Evolutionary conservation across 2,329 filamentous ascomycete genomes (phyloP), one percentile per base, ranked within the genome.

Genomic region (Stachybotrys elegans): DNA sequence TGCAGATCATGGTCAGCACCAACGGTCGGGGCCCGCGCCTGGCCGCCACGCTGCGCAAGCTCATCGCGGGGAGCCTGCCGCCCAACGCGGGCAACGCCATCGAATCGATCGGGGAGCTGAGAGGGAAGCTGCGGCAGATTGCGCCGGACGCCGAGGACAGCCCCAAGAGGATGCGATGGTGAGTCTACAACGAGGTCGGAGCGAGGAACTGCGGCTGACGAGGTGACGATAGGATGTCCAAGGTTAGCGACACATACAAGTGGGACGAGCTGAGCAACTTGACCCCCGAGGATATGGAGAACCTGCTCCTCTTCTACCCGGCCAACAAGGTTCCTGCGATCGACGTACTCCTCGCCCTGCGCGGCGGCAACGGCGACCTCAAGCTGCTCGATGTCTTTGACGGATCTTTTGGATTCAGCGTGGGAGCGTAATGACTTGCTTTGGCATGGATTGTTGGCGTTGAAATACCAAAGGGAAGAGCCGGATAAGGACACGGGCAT

Each of bases 1-100:
- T 98, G 48, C 93, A 98, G 71, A 85, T 98, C 58, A 98, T 98
- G 93, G 92, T 98, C 55, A 94, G 88, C 70, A 98, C 93, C 27
- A 98, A 97, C 63, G 93, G 93, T 42, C 96, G 95, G 62, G 93
- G 93, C 0, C 93, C 93, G 0, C 84, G 92, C 60, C 70, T 98
- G 51, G 93, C 93, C 9, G 92, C 88, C 53, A 83, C 91, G 39
- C 86, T 98, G 41, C 75, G 92, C 43, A 79, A 85, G 60, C 81
- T 86, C 60, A 95, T 98, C 51, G 91, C 89, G 16, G 76, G 72
- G 17, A 75, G 73, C 40, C 69, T 98, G 45, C 93, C 93, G 2
- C 69, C 71, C 16, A 89, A 93, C 52, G 85, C 88, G 22, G 93
- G 93, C 8, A 81, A 84, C 40, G 93, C 93, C 6, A 91, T 98